Conservation (phyloP, 306 rosid species). For the Fagus crenata region DNA sequence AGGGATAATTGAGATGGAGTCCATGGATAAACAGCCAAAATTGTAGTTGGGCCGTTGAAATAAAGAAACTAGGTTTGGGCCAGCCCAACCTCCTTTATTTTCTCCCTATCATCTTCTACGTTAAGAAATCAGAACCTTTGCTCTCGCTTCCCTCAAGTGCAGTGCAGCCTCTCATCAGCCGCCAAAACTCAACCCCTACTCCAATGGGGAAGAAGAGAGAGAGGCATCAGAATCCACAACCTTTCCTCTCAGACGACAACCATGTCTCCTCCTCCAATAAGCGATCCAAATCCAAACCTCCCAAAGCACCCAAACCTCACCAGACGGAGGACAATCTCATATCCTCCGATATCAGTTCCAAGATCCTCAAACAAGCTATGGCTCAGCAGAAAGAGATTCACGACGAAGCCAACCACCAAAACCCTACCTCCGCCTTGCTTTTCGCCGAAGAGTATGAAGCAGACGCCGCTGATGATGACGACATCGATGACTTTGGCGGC, state of each 20-base stretch:
- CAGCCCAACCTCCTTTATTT: too few relatives aligned
- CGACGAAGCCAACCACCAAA: conserved; percentile 34
- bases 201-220: conserved; percentile 76
- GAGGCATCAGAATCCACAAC: conserved; percentile 71
- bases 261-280: conserved; percentile 44
- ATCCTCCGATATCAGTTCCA: conserved; percentile 61
- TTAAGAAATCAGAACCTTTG: too few relatives aligned
- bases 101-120: too few relatives aligned
- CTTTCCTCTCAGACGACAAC: conserved; percentile 53
- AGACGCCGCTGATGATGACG: conserved; percentile 37
- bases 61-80: too few relatives aligned
- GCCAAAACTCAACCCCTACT: too few relatives aligned
- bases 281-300: conserved; percentile 52
- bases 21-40: too few relatives aligned
- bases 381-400: conserved; percentile 70
- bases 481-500: conserved; percentile 61
- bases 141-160: too few relatives aligned
- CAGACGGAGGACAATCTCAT: conserved; percentile 60
- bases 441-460: conserved; percentile 30
- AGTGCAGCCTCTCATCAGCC: too few relatives aligned
- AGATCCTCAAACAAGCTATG: conserved; percentile 74
- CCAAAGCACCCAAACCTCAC: conserved; percentile 59
- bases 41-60: too few relatives aligned
- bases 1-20: too few relatives aligned
- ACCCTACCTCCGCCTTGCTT: conserved; percentile 28